These are phyloP conservation scores for Acer saccharum DNA, from an alignment of 345 rosid genomes.

Conservation along the genomic window DNA sequence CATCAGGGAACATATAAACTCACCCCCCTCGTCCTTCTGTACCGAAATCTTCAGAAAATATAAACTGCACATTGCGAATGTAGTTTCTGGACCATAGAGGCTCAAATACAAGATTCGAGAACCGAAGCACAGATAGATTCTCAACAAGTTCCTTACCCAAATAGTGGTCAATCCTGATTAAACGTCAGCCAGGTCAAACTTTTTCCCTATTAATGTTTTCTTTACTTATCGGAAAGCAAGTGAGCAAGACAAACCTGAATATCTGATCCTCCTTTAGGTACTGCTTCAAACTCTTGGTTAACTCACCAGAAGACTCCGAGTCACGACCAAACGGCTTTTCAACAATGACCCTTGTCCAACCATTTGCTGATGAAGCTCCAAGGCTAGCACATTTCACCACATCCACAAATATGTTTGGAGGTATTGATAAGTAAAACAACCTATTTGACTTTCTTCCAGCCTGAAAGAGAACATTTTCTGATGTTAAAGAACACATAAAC, in stretches of 20 bases:
- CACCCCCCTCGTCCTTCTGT: conserved; percentile 98
- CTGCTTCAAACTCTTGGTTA: conserved; percentile 78
- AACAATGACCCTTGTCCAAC: conserved; percentile 93
- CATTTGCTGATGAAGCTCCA: conserved; percentile 66
- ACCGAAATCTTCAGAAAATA: conserved; percentile 94
- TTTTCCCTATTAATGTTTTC: not conserved
- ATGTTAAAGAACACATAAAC: not conserved
- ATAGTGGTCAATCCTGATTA: conserved; percentile 81
- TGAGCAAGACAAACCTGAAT: conserved; percentile 59
- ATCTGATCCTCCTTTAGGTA: conserved; percentile 83
- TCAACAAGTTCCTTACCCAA: conserved; percentile 96
- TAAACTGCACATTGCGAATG: conserved; percentile 85
- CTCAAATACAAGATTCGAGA: conserved; percentile 91
- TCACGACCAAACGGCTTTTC: conserved; percentile 97
- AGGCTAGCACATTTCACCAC: conserved; percentile 77
- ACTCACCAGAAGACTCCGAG: conserved; percentile 69
- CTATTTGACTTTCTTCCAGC: conserved; percentile 72
- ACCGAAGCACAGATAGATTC: conserved; percentile 89
- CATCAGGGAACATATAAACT: conserved; percentile 13
- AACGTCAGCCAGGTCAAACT: conserved; percentile 10
- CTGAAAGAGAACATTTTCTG: conserved; percentile 35
- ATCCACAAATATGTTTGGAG: conserved; percentile 86
- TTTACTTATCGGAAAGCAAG: not conserved
- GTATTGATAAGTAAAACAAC: conserved; percentile 83
- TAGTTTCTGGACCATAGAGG: conserved; percentile 90